phyloP scores from a whole-genome alignment of 2,329 filamentous ascomycete species.

The Arthrinium puccinioides region DNA sequence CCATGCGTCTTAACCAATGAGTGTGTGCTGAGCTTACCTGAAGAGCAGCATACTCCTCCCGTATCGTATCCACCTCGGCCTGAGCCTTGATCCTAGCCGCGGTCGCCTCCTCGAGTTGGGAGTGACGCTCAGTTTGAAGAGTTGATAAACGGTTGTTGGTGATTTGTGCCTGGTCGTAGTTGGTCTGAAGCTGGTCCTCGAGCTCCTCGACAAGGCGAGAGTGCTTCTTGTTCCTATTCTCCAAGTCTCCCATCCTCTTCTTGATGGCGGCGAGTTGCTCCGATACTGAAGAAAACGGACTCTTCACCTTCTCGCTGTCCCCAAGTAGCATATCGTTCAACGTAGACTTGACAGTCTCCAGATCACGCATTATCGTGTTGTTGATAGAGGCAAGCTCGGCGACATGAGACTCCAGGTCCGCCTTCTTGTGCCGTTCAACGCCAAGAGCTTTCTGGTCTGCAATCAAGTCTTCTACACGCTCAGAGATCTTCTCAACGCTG shows the following conservation, averaged over 20 bases:
- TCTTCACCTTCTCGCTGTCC: slow-evolving; percentile 35
- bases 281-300: slow-evolving; percentile 37
- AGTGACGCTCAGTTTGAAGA: slow-evolving; percentile 65
- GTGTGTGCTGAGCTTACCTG: slow-evolving; percentile 52
- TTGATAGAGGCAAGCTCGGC: slow-evolving; percentile 50
- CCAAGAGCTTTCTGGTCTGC: slow-evolving; percentile 52
- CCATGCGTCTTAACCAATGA: neutral
- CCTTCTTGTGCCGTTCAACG: slow-evolving; percentile 50
- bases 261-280: slow-evolving; percentile 57
- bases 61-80: slow-evolving; percentile 59
- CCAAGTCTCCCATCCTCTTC: slow-evolving; percentile 56
- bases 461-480: slow-evolving; percentile 51
- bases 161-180: slow-evolving; percentile 86
- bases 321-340: slow-evolving; percentile 46
- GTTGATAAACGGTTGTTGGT: slow-evolving; percentile 81
- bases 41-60: slow-evolving; percentile 65
- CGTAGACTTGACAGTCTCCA: slow-evolving; percentile 52
- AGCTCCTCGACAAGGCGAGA: slow-evolving; percentile 88
- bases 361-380: slow-evolving; percentile 51
- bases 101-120: slow-evolving; percentile 73
- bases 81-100: slow-evolving; percentile 55
- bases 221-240: slow-evolving; percentile 77
- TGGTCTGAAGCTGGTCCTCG: slow-evolving; percentile 90
- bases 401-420: slow-evolving; percentile 49
- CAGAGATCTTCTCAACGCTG: slow-evolving; percentile 60